Conservation (phyloP, 2,329 filamentous ascomycete species). For the Phyllosticta ampelicida region DNA sequence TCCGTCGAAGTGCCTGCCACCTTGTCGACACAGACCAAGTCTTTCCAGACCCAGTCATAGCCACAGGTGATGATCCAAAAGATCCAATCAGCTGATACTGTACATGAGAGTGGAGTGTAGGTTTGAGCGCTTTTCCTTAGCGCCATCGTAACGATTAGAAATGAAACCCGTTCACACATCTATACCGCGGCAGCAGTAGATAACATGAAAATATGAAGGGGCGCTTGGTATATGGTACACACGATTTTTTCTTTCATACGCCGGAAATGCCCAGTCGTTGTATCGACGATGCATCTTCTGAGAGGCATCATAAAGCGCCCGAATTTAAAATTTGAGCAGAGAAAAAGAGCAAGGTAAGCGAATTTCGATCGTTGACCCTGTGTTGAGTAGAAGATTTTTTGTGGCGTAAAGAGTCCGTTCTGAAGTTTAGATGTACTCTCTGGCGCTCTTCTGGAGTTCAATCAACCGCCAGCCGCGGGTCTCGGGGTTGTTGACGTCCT, state of each 20-base stretch:
- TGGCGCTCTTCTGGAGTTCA: slow-evolving; percentile 94
- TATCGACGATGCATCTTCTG: neutral
- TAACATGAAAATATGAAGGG: neutral
- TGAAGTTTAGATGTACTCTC: slow-evolving; percentile 60
- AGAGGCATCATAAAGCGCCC: neutral
- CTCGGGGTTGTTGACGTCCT: slow-evolving; percentile 95
- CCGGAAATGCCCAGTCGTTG: neutral
- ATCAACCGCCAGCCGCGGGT: slow-evolving; percentile 95
- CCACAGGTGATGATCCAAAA: neutral
- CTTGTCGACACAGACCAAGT: neutral
- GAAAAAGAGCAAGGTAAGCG: neutral
- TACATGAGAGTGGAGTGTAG: neutral
- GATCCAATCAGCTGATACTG: neutral
- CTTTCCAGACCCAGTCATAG: neutral
- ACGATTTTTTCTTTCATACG: neutral
- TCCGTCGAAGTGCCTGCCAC: neutral
- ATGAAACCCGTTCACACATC: neutral
- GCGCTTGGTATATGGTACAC: neutral
- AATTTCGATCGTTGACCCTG: neutral
- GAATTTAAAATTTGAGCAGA: neutral
- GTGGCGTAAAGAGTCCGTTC: neutral
- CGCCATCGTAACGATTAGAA: neutral
- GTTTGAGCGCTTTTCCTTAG: neutral
- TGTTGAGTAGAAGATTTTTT: neutral
- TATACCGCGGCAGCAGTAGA: neutral